Base-by-base conservation (phyloP, 192 early-diverging fungal species). In the Chytriomyces sp. region DNA sequence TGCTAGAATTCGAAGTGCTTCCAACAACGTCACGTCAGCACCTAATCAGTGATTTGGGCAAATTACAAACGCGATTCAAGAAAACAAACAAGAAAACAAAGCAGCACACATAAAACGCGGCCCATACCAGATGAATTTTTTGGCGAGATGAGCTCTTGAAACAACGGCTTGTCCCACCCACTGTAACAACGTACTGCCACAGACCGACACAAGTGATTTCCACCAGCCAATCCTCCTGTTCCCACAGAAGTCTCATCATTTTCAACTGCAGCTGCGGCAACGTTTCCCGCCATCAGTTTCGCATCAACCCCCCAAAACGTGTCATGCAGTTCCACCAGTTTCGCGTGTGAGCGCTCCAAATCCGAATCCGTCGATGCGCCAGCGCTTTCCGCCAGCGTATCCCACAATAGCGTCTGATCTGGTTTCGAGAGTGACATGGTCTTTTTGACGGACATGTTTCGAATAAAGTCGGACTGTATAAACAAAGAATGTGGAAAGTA, bases 351-450 rank as follows among this genome's bases (percentile, higher is more conserved):
- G 28, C 48, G 20, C 26, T 26, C 1, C 0, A 35, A 26, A 28
- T 43, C 53, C 59, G 13, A 20, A 18, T 62, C 60, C 3, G 60
- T 35, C 10, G 24, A 43, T n/a, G 43, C 61, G 24, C 72, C 62
- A 87, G 90, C 91, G 20, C 44, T 87, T 63, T 85, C 80, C 44
- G 70, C 86, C 44, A 95, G 57, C 1, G 92, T 87, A 49, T 93
- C 89, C 91, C 93, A 92, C 64, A 97, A 79, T 60, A 91, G 90
- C 63, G 88, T 90, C 77, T 94, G 93, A 75, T 97, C 94, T 28
- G 86, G 81, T 73, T 93, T 94, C 28, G 93, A 90, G 80, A 97
- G 76, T 26, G 91, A 90, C 94, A 97, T 95, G 23, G 94, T 91
- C 59, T 90, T 87, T 80, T 95, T 95, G 5, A 91, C 94, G 20